These are phyloP conservation scores for Panellus pusillus DNA, from an alignment of 768 basidiomycete species.

Conservation along the genomic window DNA sequence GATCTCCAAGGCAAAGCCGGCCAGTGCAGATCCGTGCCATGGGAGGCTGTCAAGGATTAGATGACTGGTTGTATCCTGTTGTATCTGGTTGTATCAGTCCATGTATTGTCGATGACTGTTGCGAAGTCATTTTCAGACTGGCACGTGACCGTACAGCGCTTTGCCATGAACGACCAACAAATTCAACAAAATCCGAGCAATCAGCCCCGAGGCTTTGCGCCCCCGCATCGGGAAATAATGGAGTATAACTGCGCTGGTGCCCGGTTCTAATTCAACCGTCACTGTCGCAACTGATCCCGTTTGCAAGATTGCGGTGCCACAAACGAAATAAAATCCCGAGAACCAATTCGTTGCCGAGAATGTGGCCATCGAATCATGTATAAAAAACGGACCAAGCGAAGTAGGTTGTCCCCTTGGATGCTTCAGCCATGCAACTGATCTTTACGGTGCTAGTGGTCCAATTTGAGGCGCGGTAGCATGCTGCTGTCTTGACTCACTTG, in stretches of 20 bases:
- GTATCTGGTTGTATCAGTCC: too few species aligned
- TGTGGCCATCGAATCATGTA: constrained; percentile 99
- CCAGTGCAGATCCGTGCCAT: too few species aligned
- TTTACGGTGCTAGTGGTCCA: constrained; percentile 60
- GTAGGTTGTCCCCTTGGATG: constrained; percentile 47
- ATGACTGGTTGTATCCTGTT: too few species aligned
- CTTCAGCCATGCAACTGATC: constrained; percentile 1
- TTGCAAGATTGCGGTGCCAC: constrained; percentile 83
- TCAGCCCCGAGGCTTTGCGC: constrained; percentile 29
- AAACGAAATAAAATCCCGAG: constrained; percentile 87
- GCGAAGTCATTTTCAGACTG: too few species aligned
- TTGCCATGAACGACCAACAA: too few species aligned
- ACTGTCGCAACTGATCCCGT: constrained; percentile 6
- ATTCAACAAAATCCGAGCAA: not conserved
- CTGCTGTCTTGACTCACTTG: constrained; percentile 15
- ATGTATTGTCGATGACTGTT: too few species aligned
- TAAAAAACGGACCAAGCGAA: constrained; percentile 92
- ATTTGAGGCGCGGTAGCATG: constrained; percentile 73
- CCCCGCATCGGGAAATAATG: constrained; percentile 60
- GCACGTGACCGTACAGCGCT: too few species aligned
- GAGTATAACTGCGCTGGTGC: constrained; percentile 83
- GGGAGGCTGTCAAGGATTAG: too few species aligned
- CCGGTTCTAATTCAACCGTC: not conserved
- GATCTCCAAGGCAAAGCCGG: constrained; percentile 12
- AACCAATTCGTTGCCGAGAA: constrained; percentile 93